Evolutionary conservation across 768 basidiomycete species (phyloP).

Genomic region (Boletus sensibilis): DNA sequence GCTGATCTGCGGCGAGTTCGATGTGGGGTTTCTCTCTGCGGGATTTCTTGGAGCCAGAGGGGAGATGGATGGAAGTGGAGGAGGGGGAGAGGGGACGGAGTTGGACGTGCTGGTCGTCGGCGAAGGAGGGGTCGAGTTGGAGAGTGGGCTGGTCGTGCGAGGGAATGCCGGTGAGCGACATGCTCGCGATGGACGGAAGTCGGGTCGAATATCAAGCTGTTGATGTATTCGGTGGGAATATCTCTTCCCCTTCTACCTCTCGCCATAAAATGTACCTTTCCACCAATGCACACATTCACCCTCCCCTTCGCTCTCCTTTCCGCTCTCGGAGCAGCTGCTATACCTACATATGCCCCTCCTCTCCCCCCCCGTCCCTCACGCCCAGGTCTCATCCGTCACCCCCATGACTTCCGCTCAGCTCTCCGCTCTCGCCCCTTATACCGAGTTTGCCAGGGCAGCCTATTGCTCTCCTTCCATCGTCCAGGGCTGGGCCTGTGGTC

Average conservation of each 20-base stretch:
- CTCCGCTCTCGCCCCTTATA: conserved; percentile 43
- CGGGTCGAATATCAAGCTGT: conserved; percentile 1
- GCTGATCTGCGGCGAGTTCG: conserved; percentile 71
- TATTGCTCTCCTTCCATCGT: conserved; percentile 45
- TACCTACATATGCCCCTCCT: background rate
- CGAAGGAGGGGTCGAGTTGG: background rate
- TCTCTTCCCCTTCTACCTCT: too few species aligned
- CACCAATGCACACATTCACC: background rate
- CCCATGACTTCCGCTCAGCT: conserved; percentile 33
- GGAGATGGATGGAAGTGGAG: background rate
- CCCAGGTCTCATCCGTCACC: conserved; percentile 12
- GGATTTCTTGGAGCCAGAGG: conserved; percentile 33
- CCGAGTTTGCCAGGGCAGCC: conserved; percentile 54
- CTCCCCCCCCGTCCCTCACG: background rate
- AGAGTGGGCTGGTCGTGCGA: background rate
- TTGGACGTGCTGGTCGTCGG: background rate
- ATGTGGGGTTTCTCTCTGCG: conserved; percentile 60
- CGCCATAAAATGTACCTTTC: background rate
- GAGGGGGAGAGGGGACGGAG: background rate
- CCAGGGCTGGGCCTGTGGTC: conserved; percentile 45
- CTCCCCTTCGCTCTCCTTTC: background rate
- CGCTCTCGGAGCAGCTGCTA: conserved; percentile 2
- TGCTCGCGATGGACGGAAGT: conserved; percentile 13
- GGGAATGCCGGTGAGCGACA: conserved; percentile 19
- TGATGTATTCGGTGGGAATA: conserved; percentile 8